Base-by-base conservation (phyloP, 1,139 yeast species). In the Kodamaea arcana region DNA sequence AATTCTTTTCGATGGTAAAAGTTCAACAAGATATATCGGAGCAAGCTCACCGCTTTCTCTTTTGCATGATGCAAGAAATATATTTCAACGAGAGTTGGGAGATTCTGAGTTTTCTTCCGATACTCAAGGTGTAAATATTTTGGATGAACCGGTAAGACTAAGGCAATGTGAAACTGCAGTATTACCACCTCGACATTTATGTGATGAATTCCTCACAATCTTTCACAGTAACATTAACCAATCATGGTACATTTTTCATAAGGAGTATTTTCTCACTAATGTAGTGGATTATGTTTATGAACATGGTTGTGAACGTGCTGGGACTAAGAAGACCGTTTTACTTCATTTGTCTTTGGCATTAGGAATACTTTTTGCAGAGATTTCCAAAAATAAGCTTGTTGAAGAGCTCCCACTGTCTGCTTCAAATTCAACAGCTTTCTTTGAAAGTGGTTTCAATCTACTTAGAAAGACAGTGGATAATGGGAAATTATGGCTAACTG, bases 401-500 rank as follows among this genome's bases (percentile, higher is more conserved):
- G 33, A 35, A 30, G 47, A 40, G 33, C 45, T 40, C 13, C 47
- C 48, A 8, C 35, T 48, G 4, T 15, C 29, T 10, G 30, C 31
- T 9, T 23, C 29, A 14, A 43, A 40, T 7, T 39, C 45, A 15
- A 23, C 26, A 9, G 37, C 43, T 4, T 65, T 52, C 37, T 62
- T 63, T 35, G 62, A 63, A 21, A 49, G 57, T 34, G 72, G 69
- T 1, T 40, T 59, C 33, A 46, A 52, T 18, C 40, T 68, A 4
- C 42, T 62, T 35, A 42, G 55, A 27, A 46, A 52, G n/a, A 50
- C 56, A 4, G 52, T 53, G 3, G 64, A 62, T 30, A 71, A 66
- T 42, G 67, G 66, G 2, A 62, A 59, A 28, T 37, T 67, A 7
- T 69, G 75, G 73, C 46, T 65, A 15, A 67, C 69, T 1, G 66